Conservation (phyloP, 306 rosid species). For the Cucurbita argyrosperma region DNA sequence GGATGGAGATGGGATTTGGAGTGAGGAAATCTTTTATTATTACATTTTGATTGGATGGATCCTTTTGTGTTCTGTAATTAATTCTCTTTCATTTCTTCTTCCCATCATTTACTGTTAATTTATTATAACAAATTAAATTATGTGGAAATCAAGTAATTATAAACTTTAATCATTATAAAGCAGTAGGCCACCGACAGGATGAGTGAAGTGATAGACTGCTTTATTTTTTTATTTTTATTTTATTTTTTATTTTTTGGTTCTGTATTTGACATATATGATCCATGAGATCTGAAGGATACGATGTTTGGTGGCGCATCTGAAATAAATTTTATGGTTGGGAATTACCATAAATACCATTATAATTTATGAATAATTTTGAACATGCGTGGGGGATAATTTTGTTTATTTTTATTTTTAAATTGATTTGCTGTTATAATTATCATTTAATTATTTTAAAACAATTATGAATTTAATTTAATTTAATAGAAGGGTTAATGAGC, state of each 20-base stretch:
- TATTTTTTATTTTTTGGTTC: neutral
- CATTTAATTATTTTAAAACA: neutral
- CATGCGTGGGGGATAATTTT: neutral
- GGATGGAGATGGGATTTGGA: neutral
- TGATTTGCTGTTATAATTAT: neutral
- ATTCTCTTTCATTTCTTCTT: neutral
- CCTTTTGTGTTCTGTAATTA: neutral
- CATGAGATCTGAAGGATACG: neutral
- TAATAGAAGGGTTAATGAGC: neutral
- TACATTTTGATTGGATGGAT: neutral
- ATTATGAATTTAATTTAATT: neutral
- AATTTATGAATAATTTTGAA: neutral
- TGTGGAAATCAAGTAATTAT: neutral
- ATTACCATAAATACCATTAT: no score
- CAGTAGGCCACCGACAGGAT: neutral
- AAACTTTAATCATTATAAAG: neutral
- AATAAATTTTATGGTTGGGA: neutral
- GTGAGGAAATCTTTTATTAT: neutral
- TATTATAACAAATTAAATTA: neutral
- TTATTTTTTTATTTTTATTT: neutral
- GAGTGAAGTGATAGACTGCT: neutral
- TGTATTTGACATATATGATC: no score
- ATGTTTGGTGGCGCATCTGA: neutral
- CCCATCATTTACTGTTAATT: neutral
- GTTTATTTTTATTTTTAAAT: neutral